Conservation (phyloP, 2,329 filamentous ascomycete genomes). For the Aspergillus flavus region DNA sequence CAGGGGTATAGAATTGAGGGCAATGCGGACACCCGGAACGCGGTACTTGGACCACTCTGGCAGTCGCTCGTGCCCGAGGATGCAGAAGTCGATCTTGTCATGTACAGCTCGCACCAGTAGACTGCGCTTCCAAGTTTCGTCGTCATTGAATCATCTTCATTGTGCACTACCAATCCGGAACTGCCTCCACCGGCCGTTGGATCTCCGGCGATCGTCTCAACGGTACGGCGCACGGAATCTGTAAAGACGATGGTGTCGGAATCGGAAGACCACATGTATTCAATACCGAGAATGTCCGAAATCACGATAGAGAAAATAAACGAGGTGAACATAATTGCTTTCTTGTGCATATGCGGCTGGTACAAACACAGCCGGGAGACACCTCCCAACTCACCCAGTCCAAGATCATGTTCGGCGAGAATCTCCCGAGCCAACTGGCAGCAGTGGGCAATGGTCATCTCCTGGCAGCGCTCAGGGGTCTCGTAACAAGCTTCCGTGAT, state of each 20-base stretch:
- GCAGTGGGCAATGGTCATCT: slow-evolving; percentile 25
- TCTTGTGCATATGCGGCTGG: slow-evolving; percentile 44
- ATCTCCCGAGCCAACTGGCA: slow-evolving; percentile 25
- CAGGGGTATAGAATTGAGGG: slow-evolving; percentile 36
- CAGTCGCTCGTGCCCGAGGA: slow-evolving; percentile 37
- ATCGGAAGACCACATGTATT: slow-evolving; percentile 42
- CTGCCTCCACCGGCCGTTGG: slow-evolving; percentile 36
- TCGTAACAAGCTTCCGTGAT: not conserved
- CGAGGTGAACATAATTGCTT: slow-evolving; percentile 43
- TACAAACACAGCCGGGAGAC: slow-evolving; percentile 33
- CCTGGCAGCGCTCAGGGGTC: slow-evolving; percentile 17
- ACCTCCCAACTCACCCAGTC: slow-evolving; percentile 13
- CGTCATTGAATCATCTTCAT: slow-evolving; percentile 32
- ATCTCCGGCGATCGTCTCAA: slow-evolving; percentile 35
- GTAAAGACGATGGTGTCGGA: slow-evolving; percentile 39
- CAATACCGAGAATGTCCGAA: slow-evolving; percentile 33
- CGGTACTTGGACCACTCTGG: slow-evolving; percentile 41
- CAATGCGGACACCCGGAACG: slow-evolving; percentile 36
- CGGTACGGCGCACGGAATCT: slow-evolving; percentile 31
- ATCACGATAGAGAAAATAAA: slow-evolving; percentile 39
- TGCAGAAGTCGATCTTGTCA: slow-evolving; percentile 35
- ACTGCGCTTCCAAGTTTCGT: slow-evolving; percentile 35
- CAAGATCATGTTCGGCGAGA: slow-evolving; percentile 21
- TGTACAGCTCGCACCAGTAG: slow-evolving; percentile 40
- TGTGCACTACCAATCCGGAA: slow-evolving; percentile 38